phyloP scores from a whole-genome alignment of 176 grass and related monocot genomes.

The Puya raimondii region DNA sequence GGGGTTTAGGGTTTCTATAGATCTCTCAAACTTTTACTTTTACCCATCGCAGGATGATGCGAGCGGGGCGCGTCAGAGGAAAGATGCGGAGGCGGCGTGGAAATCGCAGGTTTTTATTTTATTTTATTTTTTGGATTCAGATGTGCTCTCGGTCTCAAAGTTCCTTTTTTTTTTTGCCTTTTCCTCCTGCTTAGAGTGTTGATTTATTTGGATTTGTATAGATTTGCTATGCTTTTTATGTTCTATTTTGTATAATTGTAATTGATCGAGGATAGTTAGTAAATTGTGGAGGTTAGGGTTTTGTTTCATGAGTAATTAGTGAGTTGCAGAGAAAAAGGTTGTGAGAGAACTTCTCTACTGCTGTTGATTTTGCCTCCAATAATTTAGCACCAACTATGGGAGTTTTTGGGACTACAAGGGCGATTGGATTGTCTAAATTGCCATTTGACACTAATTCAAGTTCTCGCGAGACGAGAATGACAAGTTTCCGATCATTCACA shows the following conservation, averaged over 20 bases:
- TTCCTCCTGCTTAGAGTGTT: too few relatives aligned
- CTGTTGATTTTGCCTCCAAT: neutral
- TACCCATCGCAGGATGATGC: conserved; percentile 50
- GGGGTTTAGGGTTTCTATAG: neutral
- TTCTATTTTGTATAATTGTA: too few relatives aligned
- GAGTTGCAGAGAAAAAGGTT: neutral
- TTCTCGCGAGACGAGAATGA: too few relatives aligned
- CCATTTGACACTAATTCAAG: too few relatives aligned
- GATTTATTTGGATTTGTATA: too few relatives aligned
- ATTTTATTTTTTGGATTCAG: neutral
- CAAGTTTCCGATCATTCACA: too few relatives aligned
- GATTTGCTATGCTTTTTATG: too few relatives aligned
- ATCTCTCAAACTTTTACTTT: neutral
- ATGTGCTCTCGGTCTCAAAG: neutral
- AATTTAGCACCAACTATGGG: neutral
- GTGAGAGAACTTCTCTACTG: neutral
- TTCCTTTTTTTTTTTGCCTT: neutral
- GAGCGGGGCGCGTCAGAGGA: conserved; percentile 68
- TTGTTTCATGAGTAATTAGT: neutral
- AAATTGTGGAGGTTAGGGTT: neutral
- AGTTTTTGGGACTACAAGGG: too few relatives aligned
- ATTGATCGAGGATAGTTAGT: too few relatives aligned
- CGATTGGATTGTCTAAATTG: too few relatives aligned
- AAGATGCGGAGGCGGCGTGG: conserved; percentile 76
- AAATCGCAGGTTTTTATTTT: conserved; percentile 59